Conservation (phyloP, 768 basidiomycete species). For the Boletus tomentosulus region DNA sequence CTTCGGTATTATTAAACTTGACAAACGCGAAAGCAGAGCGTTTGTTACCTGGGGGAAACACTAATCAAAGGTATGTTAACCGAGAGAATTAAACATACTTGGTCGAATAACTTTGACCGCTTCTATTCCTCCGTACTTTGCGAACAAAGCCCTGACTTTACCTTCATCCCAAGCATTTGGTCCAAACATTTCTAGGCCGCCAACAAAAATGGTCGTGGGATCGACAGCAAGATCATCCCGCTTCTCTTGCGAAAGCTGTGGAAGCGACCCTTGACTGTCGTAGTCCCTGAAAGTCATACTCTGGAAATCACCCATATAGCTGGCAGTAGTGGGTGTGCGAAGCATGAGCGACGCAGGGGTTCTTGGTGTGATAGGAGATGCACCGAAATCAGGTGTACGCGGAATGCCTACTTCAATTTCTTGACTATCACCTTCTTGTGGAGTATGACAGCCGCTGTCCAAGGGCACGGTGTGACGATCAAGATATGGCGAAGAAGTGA, state of each 20-base stretch:
- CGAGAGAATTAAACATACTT: slow-evolving; percentile 38
- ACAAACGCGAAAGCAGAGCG: slow-evolving; percentile 78
- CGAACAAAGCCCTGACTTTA: slow-evolving; percentile 55
- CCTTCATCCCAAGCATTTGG: slow-evolving; percentile 66
- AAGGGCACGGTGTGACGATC: slow-evolving; percentile 12
- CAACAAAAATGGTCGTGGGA: slow-evolving; percentile 70
- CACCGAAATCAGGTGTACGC: slow-evolving; percentile 42
- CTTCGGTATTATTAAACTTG: slow-evolving; percentile 59
- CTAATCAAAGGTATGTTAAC: background rate
- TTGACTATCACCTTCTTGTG: slow-evolving; percentile 27
- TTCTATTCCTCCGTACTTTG: slow-evolving; percentile 60
- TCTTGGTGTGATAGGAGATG: slow-evolving; percentile 49
- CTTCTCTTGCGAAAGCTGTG: slow-evolving; percentile 20
- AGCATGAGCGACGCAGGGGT: slow-evolving; percentile 47
- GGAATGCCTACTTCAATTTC: slow-evolving; percentile 37
- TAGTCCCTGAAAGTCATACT: slow-evolving; percentile 23
- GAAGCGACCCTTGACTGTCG: slow-evolving; percentile 18
- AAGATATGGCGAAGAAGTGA: slow-evolving; percentile 13
- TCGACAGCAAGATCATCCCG: slow-evolving; percentile 46
- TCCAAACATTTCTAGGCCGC: slow-evolving; percentile 65
- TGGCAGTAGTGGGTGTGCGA: slow-evolving; percentile 43
- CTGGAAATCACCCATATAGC: slow-evolving; percentile 33
- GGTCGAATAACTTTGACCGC: slow-evolving; percentile 64
- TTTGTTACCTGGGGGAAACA: slow-evolving; percentile 44
- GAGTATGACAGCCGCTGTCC: slow-evolving; percentile 13